Base-by-base conservation (phyloP, 495 filamentous ascomycete species). In the Terfezia claveryi region DNA sequence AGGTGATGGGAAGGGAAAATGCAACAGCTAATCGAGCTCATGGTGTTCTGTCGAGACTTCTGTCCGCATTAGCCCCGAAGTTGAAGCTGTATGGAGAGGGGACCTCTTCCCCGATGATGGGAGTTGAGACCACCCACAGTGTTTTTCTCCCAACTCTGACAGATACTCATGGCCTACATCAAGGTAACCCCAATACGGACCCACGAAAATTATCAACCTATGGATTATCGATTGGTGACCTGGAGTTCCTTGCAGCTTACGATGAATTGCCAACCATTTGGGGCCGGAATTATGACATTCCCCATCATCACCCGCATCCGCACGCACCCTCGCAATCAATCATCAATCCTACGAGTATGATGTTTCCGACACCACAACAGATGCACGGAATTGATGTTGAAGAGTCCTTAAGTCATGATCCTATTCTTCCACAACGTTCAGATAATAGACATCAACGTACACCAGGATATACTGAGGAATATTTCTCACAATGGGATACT, bases 41-140 rank as follows among this genome's bases (percentile, higher is more conserved):
- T 65, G 68, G 74, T 23, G 68, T 80, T n/a, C 78, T 75, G 55
- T 70, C 74, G 53, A 66, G 68, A 20, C 67, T 75, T 44, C 60
- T 77, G 7, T 65, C 67, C 16, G 70, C 67, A n/a, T 67, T 73
- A 0, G 70, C 70, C 2, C 71, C 73, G 2, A 64, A 62, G 49
- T 65, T 68, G 17, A 32, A 32, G 7, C 27, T 36, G 37, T 44
- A 6, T 57, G 56, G 51, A 32, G 27, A 32, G 27, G 41, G 17
- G 17, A 20, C 17, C 8, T 2, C 8, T 4, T 14, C 14, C 17
- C 41, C 41, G 17, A 14, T 20, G 14, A 32, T 32, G 27, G 27
- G 27, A 7, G 27, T 32, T 1, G 41, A 46, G 17, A 46, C 4
- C 41, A 46, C 17, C 14, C 41, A 46, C 4, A 5, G 14, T 14